Evolutionary conservation across 2,329 filamentous ascomycete species (phyloP).

Genomic region (Colletotrichum viniferum): DNA sequence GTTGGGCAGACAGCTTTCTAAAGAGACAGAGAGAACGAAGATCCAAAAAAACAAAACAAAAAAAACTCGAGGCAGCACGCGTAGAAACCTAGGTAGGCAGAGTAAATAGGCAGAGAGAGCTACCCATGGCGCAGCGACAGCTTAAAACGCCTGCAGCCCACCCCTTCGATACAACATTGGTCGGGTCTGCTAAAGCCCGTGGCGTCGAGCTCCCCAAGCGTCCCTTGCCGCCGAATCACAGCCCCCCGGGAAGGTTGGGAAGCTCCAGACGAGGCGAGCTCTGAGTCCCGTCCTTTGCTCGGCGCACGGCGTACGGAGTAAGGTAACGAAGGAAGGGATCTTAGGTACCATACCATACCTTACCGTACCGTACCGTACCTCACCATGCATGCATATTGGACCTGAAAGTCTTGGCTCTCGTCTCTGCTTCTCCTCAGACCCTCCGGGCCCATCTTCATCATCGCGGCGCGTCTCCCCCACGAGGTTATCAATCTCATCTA

Average conservation of each 20-base stretch:
- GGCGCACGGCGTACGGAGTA: too few relatives aligned
- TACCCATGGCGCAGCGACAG: neutral
- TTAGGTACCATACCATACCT: too few relatives aligned
- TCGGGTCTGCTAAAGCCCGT: slow-evolving; percentile 11
- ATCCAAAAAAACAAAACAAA: too few relatives aligned
- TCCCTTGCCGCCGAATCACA: neutral
- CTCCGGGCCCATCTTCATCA: slow-evolving; percentile 7
- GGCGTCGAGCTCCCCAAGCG: slow-evolving; percentile 3
- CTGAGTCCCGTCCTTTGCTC: neutral
- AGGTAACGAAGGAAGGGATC: too few relatives aligned
- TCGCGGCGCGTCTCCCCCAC: neutral
- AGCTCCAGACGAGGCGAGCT: slow-evolving; percentile 8
- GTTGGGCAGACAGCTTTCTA: too few relatives aligned
- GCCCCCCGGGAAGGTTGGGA: neutral
- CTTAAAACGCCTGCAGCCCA: slow-evolving; percentile 15
- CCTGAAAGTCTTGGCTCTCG: neutral
- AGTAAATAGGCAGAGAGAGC: neutral
- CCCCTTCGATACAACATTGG: slow-evolving; percentile 12
- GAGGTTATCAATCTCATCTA: slow-evolving; percentile 20
- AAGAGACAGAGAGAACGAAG: too few relatives aligned
- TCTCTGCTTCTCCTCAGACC: neutral
- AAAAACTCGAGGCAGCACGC: too few relatives aligned
- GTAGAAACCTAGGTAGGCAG: too few relatives aligned
- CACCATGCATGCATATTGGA: neutral
- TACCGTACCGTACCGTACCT: neutral